Percentiles rank a stretch among this genome's conserved stretches.
phyloP scores from a whole-genome alignment of 139 green algal genomes.

The Coccomyxa sp. region DNA sequence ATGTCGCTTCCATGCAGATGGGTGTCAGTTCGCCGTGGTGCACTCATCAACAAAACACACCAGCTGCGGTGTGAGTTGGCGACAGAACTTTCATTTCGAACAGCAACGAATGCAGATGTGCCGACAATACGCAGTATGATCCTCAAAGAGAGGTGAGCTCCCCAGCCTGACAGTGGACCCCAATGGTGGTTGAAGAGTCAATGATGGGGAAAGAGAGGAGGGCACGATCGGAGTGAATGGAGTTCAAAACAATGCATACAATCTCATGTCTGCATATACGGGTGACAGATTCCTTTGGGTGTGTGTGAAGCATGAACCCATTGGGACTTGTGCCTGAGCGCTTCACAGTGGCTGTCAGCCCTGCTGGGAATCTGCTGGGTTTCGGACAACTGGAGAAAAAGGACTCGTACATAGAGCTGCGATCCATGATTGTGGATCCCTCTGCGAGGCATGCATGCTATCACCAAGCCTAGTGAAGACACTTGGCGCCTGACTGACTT shows the following conservation, averaged over 20 bases:
- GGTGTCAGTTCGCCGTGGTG: too few species aligned
- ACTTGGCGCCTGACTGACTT: background rate
- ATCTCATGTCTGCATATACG: too few species aligned
- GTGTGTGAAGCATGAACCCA: slow-evolving; percentile 8
- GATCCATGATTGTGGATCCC: slow-evolving; percentile 3
- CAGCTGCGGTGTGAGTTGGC: background rate
- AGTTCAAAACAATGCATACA: too few species aligned
- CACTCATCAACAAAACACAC: background rate
- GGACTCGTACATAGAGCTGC: background rate
- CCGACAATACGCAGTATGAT: background rate
- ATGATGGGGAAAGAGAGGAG: background rate
- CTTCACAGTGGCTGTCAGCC: slow-evolving; percentile 1
- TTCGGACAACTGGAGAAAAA: slow-evolving; percentile 6
- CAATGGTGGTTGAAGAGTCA: background rate
- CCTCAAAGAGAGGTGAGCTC: background rate
- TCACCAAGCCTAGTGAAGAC: background rate
- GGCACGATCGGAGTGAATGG: background rate
- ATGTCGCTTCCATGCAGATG: too few species aligned
- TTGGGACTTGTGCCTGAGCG: slow-evolving; percentile 8
- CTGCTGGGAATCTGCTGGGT: background rate
- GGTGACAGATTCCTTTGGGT: too few species aligned
- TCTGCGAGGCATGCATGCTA: background rate
- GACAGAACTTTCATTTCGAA: background rate
- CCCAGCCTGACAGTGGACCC: background rate
- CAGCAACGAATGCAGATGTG: background rate